Base-by-base conservation (phyloP, 2,329 filamentous ascomycete species). In the Hymenoscyphus salicellus region DNA sequence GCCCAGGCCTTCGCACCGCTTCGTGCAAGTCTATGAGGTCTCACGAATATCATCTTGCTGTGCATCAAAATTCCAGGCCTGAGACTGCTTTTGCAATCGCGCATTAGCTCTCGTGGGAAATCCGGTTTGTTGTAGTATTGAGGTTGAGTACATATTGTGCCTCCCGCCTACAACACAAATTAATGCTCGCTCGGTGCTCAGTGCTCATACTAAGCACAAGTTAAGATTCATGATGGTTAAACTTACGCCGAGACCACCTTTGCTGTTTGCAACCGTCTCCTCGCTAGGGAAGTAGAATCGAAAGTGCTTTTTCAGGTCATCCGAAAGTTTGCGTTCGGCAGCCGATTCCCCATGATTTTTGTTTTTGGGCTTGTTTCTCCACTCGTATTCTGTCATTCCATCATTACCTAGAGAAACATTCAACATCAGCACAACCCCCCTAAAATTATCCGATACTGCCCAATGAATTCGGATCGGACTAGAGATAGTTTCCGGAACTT, bases 281-380 rank as follows among this genome's bases (percentile, higher is more conserved):
- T 84, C 77, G 1, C 89, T 92, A 2, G 93, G 93, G 72, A 94
- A 97, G 77, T 93, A 96, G 60, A 96, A 83, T 10, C 88, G 85
- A 70, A 95, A 84, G 58, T 81, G 80, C 36, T 85, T 77, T 66
- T 78, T 78, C 55, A 76, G 43, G 57, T 68, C 68, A 62, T 72
- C 68, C 55, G 66, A 58, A 62, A 72, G 60, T 58, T 69, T 68
- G 30, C 58, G 63, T 58, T 74, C 71, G 55, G 56, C 65, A 58
- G 60, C 23, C 46, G 64, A 66, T 32, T 63, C 55, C 20, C 41
- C 63, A 52, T 32, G 30, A 38, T 23, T 49, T 64, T 70, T 71
- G 55, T 58, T 65, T 56, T 65, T 70, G 55, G 63, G 60, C 62
- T 67, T 73, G 7, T 68, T 76, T 52, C 79, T 78, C 61, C 78